Percentiles rank a stretch among this genome's conserved stretches.
phyloP scores from a whole-genome alignment of 192 early-diverging fungal genomes.

The Umbelopsis isabellina region DNA sequence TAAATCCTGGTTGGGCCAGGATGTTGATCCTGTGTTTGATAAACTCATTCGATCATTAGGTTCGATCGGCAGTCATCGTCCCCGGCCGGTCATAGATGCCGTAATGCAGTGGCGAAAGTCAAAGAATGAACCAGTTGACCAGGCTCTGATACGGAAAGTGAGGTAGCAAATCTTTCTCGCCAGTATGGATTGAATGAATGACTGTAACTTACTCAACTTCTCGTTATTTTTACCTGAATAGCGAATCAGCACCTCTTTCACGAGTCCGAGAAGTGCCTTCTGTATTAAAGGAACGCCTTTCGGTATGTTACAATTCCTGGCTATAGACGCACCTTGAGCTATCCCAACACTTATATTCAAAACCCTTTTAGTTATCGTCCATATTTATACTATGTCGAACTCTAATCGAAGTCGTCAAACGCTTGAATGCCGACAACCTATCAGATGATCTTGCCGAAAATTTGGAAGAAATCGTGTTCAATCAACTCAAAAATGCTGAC shows the following conservation, averaged over 20 bases:
- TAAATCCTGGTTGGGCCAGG: constrained; percentile 57
- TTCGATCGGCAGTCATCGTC: constrained; percentile 79
- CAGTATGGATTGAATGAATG: not conserved
- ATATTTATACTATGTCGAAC: constrained; percentile 90
- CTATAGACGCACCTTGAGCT: not conserved
- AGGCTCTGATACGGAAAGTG: constrained; percentile 31
- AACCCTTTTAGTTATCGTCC: constrained; percentile 55
- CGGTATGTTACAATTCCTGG: constrained; percentile 42
- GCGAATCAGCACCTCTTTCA: constrained; percentile 35
- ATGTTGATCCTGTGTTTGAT: constrained; percentile 82
- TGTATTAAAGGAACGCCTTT: constrained; percentile 65
- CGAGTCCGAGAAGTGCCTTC: constrained; percentile 55
- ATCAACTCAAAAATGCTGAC: constrained; percentile 83
- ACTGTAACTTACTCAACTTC: not conserved
- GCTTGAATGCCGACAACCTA: constrained; percentile 70
- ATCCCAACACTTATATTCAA: not conserved
- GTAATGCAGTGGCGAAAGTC: constrained; percentile 77
- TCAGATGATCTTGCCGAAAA: constrained; percentile 83
- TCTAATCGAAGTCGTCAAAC: constrained; percentile 81
- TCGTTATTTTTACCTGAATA: constrained; percentile 19
- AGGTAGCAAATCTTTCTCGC: constrained; percentile 23
- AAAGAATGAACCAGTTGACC: constrained; percentile 57
- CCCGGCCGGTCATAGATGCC: constrained; percentile 82
- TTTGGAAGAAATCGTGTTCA: constrained; percentile 93
- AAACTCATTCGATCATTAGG: constrained; percentile 78